A percentile compares a stretch with the other conserved stretches of the same genome.
Evolutionary conservation across 2,329 filamentous ascomycete genomes (phyloP).

Genomic region (Alternaria conjuncta): DNA sequence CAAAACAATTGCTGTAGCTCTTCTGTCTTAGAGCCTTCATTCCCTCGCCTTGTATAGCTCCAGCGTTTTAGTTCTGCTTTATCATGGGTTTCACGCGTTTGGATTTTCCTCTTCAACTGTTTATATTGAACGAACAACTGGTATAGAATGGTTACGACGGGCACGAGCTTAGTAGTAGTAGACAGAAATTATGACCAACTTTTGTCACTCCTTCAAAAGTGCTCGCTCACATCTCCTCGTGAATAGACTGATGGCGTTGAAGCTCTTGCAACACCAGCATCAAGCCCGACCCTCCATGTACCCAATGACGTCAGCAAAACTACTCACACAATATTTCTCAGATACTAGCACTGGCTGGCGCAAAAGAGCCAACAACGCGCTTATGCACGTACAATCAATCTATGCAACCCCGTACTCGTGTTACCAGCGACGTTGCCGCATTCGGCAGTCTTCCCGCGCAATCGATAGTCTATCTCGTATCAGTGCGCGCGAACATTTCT

Average conservation of each 20-base stretch:
- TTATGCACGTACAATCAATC: slow-evolving; percentile 5
- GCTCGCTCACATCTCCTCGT: not conserved
- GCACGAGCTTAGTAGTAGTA: slow-evolving; percentile 58
- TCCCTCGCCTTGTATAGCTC: slow-evolving; percentile 32
- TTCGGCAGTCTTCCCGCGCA: slow-evolving; percentile 3
- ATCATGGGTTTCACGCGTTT: slow-evolving; percentile 1
- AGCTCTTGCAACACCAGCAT: no score
- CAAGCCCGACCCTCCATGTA: not conserved
- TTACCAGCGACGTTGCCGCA: not conserved
- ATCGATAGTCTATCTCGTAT: slow-evolving; percentile 15
- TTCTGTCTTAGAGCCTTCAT: slow-evolving; percentile 7
- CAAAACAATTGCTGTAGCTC: slow-evolving; percentile 4
- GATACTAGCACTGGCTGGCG: not conserved
- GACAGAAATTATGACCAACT: slow-evolving; percentile 64
- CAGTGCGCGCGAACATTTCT: not conserved
- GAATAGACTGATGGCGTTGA: no score
- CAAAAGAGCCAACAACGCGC: not conserved
- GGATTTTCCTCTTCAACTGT: slow-evolving; percentile 13
- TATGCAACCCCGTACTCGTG: slow-evolving; percentile 3
- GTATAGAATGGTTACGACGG: slow-evolving; percentile 28
- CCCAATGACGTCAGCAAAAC: not conserved
- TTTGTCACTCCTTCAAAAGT: slow-evolving; percentile 3
- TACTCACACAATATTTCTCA: not conserved
- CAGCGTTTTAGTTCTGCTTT: slow-evolving; percentile 19
- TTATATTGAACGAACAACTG: slow-evolving; percentile 15